Evolutionary conservation across 345 rosid genomes (phyloP).

Genomic region (Turnera subulata): DNA sequence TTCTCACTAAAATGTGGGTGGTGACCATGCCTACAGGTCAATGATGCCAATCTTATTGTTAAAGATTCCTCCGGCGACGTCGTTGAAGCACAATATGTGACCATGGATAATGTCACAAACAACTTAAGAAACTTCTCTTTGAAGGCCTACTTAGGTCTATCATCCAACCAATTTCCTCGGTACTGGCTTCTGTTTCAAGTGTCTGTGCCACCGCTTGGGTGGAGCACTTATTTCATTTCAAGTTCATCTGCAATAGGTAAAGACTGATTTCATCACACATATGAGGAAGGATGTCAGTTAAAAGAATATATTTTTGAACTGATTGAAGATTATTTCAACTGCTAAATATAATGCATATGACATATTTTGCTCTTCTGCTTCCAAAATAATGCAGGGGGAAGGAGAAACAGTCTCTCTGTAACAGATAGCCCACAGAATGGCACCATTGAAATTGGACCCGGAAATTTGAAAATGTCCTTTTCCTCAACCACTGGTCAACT

Average conservation of each 20-base stretch:
- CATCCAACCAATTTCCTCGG: background rate
- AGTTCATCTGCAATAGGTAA: constrained; percentile 31
- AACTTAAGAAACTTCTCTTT: background rate
- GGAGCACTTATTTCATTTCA: background rate
- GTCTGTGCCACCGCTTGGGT: background rate
- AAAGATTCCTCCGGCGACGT: background rate
- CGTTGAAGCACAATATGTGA: background rate
- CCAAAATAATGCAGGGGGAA: constrained; percentile 34
- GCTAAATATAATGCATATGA: background rate
- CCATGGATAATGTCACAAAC: background rate
- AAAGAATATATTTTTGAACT: too few species aligned
- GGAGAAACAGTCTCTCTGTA: constrained; percentile 12
- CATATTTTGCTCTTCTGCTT: background rate
- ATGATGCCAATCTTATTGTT: background rate
- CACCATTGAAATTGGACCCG: background rate
- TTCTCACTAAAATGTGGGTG: background rate
- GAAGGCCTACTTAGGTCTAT: background rate
- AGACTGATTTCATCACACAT: too few species aligned
- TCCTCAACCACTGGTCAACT: constrained; percentile 27
- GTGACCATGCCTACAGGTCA: constrained; percentile 6
- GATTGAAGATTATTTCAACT: background rate
- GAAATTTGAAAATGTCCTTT: background rate
- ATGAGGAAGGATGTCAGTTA: too few species aligned
- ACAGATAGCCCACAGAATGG: constrained; percentile 17
- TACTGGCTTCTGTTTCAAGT: background rate